Evolutionary conservation across 495 filamentous ascomycete species (phyloP).

Genomic region (Tetracladium marchalianum): DNA sequence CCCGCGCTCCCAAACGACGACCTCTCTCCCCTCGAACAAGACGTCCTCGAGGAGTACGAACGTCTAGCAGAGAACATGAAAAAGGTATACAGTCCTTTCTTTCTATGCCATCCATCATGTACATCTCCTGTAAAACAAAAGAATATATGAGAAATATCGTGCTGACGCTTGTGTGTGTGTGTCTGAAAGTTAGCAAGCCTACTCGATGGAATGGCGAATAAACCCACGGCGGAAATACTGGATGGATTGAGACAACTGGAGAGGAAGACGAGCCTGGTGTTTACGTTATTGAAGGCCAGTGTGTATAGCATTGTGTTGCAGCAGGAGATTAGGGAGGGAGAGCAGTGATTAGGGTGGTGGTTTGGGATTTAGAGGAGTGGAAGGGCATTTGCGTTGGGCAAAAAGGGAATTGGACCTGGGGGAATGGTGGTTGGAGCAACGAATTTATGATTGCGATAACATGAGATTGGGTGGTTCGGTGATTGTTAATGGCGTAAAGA

Average conservation of each 20-base stretch:
- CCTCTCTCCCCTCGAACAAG: slow-evolving; percentile 77
- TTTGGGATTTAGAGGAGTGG: slow-evolving; percentile 22
- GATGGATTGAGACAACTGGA: slow-evolving; percentile 84
- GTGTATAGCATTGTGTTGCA: slow-evolving; percentile 97
- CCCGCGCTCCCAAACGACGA: slow-evolving; percentile 21
- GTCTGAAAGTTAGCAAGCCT: slow-evolving; percentile 44
- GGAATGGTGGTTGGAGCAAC: slow-evolving; percentile 22
- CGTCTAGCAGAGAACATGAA: slow-evolving; percentile 85
- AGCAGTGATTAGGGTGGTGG: slow-evolving; percentile 36
- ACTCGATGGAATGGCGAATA: slow-evolving; percentile 50
- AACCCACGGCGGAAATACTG: slow-evolving; percentile 60
- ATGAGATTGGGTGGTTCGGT: no score
- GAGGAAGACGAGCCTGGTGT: slow-evolving; percentile 87
- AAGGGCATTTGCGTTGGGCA: not conserved
- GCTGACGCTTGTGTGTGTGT: not conserved
- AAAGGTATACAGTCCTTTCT: slow-evolving; percentile 56
- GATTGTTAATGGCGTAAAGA: slow-evolving; percentile 21
- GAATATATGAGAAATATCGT: not conserved
- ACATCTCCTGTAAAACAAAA: not conserved
- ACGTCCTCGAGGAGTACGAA: slow-evolving; percentile 88
- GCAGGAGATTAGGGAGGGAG: slow-evolving; percentile 75
- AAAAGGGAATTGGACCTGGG: slow-evolving; percentile 19
- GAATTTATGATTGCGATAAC: slow-evolving; percentile 15
- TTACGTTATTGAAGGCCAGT: slow-evolving; percentile 92
- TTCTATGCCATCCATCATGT: not conserved